Evolutionary conservation across 805 yeast species (phyloP).

Genomic region (Kluyveromyces siamensis): DNA sequence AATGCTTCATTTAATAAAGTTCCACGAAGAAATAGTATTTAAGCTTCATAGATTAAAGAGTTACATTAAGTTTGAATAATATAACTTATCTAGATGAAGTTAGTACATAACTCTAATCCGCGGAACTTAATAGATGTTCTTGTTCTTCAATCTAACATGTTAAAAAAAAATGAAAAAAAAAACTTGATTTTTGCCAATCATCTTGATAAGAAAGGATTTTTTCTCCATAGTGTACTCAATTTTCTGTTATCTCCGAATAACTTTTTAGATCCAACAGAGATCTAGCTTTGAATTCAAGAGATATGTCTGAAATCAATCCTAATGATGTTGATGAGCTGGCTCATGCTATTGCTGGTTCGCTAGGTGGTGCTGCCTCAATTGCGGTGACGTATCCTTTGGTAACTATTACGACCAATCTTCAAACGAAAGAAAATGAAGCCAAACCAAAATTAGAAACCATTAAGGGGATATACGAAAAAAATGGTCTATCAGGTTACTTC

Average conservation of each 20-base stretch:
- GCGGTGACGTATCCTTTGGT: conserved; percentile 84
- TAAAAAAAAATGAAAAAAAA: no score
- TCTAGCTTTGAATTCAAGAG: conserved; percentile 3
- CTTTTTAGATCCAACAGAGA: not conserved
- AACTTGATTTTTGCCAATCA: no score
- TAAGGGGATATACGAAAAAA: conserved; percentile 40
- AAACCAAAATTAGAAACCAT: conserved; percentile 30
- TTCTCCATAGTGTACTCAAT: not conserved
- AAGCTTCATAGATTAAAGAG: no score
- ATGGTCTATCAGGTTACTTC: conserved; percentile 64
- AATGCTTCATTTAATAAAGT: no score
- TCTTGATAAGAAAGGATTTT: no score
- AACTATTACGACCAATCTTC: conserved; percentile 81
- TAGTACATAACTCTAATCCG: no score
- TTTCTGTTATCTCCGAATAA: not conserved
- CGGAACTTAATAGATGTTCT: no score
- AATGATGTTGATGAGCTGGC: conserved; percentile 36
- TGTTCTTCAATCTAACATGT: no score
- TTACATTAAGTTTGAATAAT: no score
- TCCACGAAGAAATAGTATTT: no score
- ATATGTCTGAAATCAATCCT: conserved; percentile 21
- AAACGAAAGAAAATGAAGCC: conserved; percentile 31
- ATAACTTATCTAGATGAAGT: no score
- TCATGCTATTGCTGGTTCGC: conserved; percentile 92
- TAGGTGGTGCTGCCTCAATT: conserved; percentile 86